Base-by-base conservation (phyloP, 2,329 filamentous ascomycete species). In the Xylaria sp. region DNA sequence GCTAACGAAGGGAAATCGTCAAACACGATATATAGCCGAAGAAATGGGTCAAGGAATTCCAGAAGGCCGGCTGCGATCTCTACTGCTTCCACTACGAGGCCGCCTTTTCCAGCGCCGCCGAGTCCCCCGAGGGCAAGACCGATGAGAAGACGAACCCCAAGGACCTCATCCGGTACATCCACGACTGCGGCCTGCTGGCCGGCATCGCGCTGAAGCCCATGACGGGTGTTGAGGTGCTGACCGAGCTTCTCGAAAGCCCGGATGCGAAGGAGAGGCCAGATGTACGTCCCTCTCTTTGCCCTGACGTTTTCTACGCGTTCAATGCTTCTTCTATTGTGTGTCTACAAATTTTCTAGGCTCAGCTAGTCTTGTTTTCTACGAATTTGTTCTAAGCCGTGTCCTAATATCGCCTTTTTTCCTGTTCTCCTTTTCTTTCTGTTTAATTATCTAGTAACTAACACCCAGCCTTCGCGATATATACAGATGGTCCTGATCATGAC, bases 71-170 rank as follows among this genome's bases (percentile, higher is more conserved):
- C 63, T 98, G 94, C 82, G 94, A 99, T 81, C 87, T 99, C n/a
- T 99, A 99, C 86, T 98, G 96, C 86, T 99, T 99, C 86, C 96
- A 99, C 86, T 98, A 98, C 83, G 96, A 99, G 84, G 96, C 96
- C 31, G 96, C 96, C 72, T 88, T 96, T 74, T 97, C 93, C 60
- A 93, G 92, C 52, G 94, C 92, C 43, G 94, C 94, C 76, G 93
- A 94, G 78, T 89, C 87, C 64, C 94, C 95, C 57, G 89, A 92
- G 75, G 88, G 86, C 65, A 86, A 83, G 63, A 89, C 89, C 15
- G 91, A 92, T 64, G 81, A 85, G 69, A 91, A 90, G 80, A 98
- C 95, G 2, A 94, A 83, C 77, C 95, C 96, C 5, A 91, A 90
- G 77, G 93, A 95, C 75, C 84, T 99, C 76, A 93, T 98, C 76